Percentiles rank a stretch among this genome's conserved stretches.
phyloP scores from a whole-genome alignment of 129 eudicot genomes.

The Flaveria bidentis region DNA sequence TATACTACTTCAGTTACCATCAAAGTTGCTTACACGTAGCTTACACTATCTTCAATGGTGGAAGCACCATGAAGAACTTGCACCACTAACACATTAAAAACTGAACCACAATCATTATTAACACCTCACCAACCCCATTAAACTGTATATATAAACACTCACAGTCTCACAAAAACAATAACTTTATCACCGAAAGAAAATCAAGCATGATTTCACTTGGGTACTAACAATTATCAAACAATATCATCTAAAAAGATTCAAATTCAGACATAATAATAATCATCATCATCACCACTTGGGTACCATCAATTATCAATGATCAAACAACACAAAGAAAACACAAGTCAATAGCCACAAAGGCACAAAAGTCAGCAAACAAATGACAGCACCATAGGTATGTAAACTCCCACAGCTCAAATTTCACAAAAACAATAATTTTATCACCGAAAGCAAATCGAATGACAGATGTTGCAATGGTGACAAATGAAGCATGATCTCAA shows the following conservation, averaged over 20 bases:
- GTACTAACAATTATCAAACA: not conserved
- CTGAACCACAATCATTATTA: constrained; percentile 22
- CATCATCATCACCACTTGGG: too few species aligned
- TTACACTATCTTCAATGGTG: constrained; percentile 51
- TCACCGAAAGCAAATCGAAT: constrained; percentile 22
- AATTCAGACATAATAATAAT: not conserved
- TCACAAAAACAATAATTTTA: constrained; percentile 2
- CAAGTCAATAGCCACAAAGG: constrained; percentile 74
- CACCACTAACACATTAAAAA: constrained; percentile 44
- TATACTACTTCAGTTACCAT: constrained; percentile 31
- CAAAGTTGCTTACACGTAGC: constrained; percentile 34
- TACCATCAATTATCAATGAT: not conserved
- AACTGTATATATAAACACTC: not conserved
- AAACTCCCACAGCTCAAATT: constrained; percentile 28
- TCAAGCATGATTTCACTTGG: constrained; percentile 24
- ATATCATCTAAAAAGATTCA: not conserved
- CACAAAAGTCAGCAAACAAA: constrained; percentile 69
- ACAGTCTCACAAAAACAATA: not conserved
- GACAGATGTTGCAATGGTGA: constrained; percentile 27
- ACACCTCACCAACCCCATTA: constrained; percentile 53
- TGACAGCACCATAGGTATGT: constrained; percentile 69
- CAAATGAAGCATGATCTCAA: constrained; percentile 26
- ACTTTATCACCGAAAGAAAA: constrained; percentile 18
- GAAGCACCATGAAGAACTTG: constrained; percentile 46
- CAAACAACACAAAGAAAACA: constrained; percentile 70